These are phyloP conservation scores for Penicillium sp. DNA, from an alignment of 2,329 filamentous ascomycete genomes.

Conservation along the genomic window DNA sequence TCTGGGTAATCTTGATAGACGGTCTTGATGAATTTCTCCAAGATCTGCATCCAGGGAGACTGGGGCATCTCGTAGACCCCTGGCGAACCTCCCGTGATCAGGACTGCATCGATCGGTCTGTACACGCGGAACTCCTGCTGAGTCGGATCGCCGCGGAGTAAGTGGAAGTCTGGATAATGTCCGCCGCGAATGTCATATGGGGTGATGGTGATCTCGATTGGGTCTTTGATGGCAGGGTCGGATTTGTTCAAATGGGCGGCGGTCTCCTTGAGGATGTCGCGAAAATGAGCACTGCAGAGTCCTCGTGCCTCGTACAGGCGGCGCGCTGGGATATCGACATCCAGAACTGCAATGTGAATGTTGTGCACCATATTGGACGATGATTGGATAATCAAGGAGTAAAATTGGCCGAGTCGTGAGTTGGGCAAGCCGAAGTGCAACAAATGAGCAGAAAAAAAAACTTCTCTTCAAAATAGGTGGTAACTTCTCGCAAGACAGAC, in stretches of 20 bases:
- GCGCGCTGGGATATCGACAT: slow-evolving; percentile 23
- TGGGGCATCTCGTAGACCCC: slow-evolving; percentile 24
- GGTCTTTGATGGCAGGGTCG: slow-evolving; percentile 8
- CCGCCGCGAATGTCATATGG: slow-evolving; percentile 23
- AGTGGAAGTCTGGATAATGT: slow-evolving; percentile 21
- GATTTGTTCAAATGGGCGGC: slow-evolving; percentile 17
- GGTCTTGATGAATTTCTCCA: slow-evolving; percentile 22
- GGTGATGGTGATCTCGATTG: slow-evolving; percentile 18
- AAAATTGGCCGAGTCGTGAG: too few relatives aligned
- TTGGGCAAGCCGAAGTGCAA: too few relatives aligned
- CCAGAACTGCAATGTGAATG: slow-evolving; percentile 23
- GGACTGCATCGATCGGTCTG: slow-evolving; percentile 23
- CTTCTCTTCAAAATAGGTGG: too few relatives aligned
- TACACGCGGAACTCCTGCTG: slow-evolving; percentile 10
- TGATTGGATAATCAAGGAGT: neutral
- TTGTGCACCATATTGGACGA: slow-evolving; percentile 15
- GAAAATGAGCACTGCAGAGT: slow-evolving; percentile 23
- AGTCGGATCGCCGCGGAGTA: slow-evolving; percentile 11
- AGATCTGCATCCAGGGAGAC: slow-evolving; percentile 25
- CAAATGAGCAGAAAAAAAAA: too few relatives aligned
- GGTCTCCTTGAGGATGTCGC: slow-evolving; percentile 21
- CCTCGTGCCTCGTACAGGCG: slow-evolving; percentile 21
- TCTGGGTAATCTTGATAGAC: slow-evolving; percentile 24
- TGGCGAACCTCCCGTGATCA: slow-evolving; percentile 29
- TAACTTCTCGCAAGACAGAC: too few relatives aligned